phyloP scores from a whole-genome alignment of 2,329 filamentous ascomycete genomes.

The Pestalotiopsis sp. region DNA sequence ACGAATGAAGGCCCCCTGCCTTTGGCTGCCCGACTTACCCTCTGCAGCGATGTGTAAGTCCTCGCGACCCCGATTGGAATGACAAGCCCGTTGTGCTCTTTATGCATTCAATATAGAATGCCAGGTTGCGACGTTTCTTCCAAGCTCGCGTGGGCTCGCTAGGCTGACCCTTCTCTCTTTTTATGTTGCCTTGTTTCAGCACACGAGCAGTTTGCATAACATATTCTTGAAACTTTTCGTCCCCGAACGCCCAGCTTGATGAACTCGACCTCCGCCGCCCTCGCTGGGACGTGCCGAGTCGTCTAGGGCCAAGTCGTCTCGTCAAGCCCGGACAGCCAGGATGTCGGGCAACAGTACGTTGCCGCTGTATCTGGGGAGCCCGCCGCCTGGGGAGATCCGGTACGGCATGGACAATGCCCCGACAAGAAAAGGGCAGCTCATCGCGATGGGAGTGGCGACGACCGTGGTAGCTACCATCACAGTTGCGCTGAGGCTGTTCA shows the following conservation, averaged over 20 bases:
- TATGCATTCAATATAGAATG: neutral
- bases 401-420: conserved; percentile 4
- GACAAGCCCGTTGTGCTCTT: neutral
- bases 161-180: neutral
- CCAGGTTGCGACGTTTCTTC: neutral
- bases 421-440: neutral
- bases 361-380: neutral
- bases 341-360: neutral
- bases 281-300: neutral
- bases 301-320: neutral
- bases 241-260: neutral
- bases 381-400: neutral
- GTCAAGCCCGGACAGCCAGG: neutral
- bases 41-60: neutral
- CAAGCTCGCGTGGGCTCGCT: neutral
- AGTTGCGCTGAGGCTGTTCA: conserved; percentile 6
- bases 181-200: neutral
- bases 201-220: neutral
- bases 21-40: neutral
- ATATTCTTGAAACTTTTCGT: neutral
- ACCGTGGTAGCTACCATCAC: neutral
- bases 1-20: neutral
- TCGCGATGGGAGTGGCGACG: conserved; percentile 8
- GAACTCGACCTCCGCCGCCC: neutral
- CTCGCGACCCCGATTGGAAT: neutral